These are phyloP conservation scores for Candida gigantensis DNA, from an alignment of 1,139 yeast genomes.

Conservation along the genomic window DNA sequence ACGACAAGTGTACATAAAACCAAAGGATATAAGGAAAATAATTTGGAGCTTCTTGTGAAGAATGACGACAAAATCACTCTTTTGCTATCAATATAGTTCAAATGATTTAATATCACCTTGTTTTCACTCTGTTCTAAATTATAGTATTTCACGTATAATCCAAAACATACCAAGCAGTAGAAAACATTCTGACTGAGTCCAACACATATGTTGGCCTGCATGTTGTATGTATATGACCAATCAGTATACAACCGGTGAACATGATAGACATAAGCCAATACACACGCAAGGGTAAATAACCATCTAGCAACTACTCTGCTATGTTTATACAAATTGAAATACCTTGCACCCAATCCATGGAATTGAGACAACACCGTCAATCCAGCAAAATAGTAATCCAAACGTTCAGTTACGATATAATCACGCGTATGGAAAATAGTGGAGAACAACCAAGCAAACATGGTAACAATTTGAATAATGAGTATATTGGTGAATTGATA, in stretches of 20 bases:
- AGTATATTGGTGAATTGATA: constrained; percentile 42
- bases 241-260: constrained; percentile 64
- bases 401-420: constrained; percentile 70
- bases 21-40: constrained; percentile 45
- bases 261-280: constrained; percentile 59
- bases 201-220: constrained; percentile 81
- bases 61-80: constrained; percentile 34
- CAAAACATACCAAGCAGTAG: constrained; percentile 33
- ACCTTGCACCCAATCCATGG: constrained; percentile 63
- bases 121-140: constrained; percentile 21
- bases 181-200: constrained; percentile 74
- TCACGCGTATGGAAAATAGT: constrained; percentile 89
- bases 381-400: constrained; percentile 94
- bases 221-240: constrained; percentile 93
- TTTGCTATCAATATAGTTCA: constrained; percentile 26
- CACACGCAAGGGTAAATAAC: constrained; percentile 44
- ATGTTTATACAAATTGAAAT: constrained; percentile 53
- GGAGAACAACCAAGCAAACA: constrained; percentile 87
- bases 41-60: constrained; percentile 38
- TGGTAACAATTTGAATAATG: constrained; percentile 54
- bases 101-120: constrained; percentile 20
- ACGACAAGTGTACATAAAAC: constrained; percentile 53
- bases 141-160: constrained; percentile 36
- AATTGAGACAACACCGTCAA: constrained; percentile 80
- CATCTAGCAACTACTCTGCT: constrained; percentile 26